Percentiles rank a stretch among this genome's conserved stretches.
Conservation (phyloP, 2,329 filamentous ascomycete genomes). For the Fusarium sp. region DNA sequence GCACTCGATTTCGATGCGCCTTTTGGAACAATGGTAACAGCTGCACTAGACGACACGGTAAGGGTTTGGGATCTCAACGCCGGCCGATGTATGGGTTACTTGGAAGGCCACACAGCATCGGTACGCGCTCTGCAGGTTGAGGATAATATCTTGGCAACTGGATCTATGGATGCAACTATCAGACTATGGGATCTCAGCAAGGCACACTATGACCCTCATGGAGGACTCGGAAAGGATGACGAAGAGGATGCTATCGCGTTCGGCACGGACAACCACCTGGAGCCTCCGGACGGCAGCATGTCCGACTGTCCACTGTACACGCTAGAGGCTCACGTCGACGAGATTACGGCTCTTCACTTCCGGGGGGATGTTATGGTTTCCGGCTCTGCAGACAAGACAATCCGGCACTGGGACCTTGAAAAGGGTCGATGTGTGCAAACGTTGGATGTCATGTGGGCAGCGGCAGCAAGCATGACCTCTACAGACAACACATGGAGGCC, state of each 20-base stretch:
- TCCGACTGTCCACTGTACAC: constrained; percentile 90
- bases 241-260: constrained; percentile 78
- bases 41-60: constrained; percentile 92
- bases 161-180: constrained; percentile 94
- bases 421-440: constrained; percentile 98
- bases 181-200: constrained; percentile 94
- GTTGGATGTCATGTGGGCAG: constrained; percentile 96
- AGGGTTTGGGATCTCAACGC: constrained; percentile 97
- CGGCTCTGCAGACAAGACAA: constrained; percentile 95
- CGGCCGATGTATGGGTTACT: constrained; percentile 87
- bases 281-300: constrained; percentile 82
- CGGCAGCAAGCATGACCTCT: constrained; percentile 76
- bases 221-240: constrained; percentile 69
- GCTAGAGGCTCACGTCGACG: constrained; percentile 89
- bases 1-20: constrained; percentile 97
- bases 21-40: constrained; percentile 93
- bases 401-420: constrained; percentile 96
- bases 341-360: constrained; percentile 95
- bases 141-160: constrained; percentile 94
- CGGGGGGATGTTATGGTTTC: constrained; percentile 90
- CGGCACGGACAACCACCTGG: constrained; percentile 76
- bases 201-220: constrained; percentile 82
- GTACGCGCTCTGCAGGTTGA: constrained; percentile 93
- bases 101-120: constrained; percentile 95
- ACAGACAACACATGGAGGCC: constrained; percentile 78